Percentiles rank a stretch among this genome's conserved stretches.
These are phyloP conservation scores for Dactylellina leptospora DNA, from an alignment of 2,329 filamentous ascomycete genomes.

Conservation along the genomic window DNA sequence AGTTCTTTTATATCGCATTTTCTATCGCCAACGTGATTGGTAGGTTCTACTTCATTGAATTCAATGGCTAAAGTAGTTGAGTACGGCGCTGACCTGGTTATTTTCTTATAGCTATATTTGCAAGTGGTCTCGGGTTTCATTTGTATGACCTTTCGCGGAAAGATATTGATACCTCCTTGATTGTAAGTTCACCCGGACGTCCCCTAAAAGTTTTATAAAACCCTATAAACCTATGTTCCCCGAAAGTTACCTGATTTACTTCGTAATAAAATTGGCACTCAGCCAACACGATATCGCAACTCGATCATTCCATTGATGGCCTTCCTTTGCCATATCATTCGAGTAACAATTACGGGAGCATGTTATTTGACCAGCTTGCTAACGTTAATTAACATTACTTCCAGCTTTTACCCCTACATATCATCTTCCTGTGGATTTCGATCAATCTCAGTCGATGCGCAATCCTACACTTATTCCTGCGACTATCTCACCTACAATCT, in stretches of 20 bases:
- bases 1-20: neutral
- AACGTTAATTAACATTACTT: neutral
- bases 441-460: constrained; percentile 16
- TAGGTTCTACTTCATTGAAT: neutral
- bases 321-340: neutral
- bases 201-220: neutral
- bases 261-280: neutral
- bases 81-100: neutral
- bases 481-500: constrained; percentile 6
- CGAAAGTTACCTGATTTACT: no score
- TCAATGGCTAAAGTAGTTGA: neutral
- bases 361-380: neutral
- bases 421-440: neutral
- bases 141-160: constrained; percentile 8
- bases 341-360: neutral
- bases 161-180: constrained; percentile 9
- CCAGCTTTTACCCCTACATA: constrained; percentile 1
- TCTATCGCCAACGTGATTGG: neutral
- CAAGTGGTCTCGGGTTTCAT: constrained; percentile 20
- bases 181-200: neutral
- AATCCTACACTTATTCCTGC: constrained; percentile 23
- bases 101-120: neutral
- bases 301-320: neutral
- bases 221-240: no score
- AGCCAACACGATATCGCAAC: neutral